These are phyloP conservation scores for Mallotus repandus DNA, from an alignment of 441 rosid species.

Conservation along the genomic window DNA sequence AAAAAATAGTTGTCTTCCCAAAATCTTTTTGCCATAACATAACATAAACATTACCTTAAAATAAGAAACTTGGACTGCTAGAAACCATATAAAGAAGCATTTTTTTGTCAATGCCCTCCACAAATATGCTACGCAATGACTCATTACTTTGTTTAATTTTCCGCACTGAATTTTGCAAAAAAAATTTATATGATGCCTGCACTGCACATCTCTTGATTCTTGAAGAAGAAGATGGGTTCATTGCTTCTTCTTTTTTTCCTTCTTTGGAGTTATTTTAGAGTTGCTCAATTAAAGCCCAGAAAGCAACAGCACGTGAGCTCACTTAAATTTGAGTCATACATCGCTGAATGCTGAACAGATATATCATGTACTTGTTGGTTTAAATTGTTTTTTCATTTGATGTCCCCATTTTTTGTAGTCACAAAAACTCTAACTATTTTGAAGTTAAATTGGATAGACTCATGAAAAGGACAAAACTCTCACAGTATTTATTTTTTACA, in stretches of 20 bases:
- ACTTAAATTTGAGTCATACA: neutral
- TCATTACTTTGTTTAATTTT: neutral
- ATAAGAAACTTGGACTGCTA: neutral
- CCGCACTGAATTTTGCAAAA: slow-evolving; percentile 23
- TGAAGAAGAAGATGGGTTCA: neutral
- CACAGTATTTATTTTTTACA: no score
- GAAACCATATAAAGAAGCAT: neutral
- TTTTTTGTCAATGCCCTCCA: slow-evolving; percentile 3
- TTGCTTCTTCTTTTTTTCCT: neutral
- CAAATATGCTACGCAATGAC: neutral
- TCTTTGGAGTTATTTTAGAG: neutral
- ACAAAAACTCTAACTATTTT: no score
- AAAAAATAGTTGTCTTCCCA: slow-evolving; percentile 11
- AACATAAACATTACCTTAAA: no score
- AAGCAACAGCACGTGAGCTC: slow-evolving; percentile 20
- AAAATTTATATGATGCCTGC: slow-evolving; percentile 2
- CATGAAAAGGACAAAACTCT: no score
- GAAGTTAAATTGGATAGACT: no score
- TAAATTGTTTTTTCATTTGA: no score
- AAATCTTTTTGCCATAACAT: slow-evolving; percentile 1
- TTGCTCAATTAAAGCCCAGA: slow-evolving; percentile 9
- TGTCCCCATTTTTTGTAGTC: no score
- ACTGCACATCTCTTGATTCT: slow-evolving; percentile 15
- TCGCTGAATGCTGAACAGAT: neutral
- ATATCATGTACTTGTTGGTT: neutral